These are phyloP conservation scores for Talaromyces pinophilus DNA, from an alignment of 2,329 filamentous ascomycete species.

Conservation along the genomic window DNA sequence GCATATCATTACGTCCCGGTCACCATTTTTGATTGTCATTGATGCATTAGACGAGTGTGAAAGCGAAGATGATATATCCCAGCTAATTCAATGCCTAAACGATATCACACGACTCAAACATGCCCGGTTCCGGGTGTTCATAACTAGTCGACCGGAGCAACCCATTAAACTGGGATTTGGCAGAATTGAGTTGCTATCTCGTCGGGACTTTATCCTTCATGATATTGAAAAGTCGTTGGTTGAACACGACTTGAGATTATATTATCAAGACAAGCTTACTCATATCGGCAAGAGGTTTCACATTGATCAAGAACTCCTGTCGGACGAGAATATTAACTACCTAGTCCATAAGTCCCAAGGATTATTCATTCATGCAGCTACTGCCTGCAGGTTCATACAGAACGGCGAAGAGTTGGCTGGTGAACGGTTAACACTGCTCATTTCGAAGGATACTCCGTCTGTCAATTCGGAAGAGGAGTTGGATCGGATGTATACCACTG, in stretches of 20 bases:
- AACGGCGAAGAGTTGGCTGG: slow-evolving; percentile 20
- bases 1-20: neutral
- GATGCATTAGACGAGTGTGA: slow-evolving; percentile 21
- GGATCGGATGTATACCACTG: slow-evolving; percentile 23
- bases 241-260: neutral
- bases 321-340: slow-evolving; percentile 17
- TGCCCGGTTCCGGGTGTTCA: neutral
- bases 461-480: slow-evolving; percentile 16
- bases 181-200: neutral
- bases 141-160: neutral
- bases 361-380: slow-evolving; percentile 38
- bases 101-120: slow-evolving; percentile 4
- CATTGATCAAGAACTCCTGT: neutral
- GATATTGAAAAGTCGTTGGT: neutral
- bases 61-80: slow-evolving; percentile 7
- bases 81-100: neutral
- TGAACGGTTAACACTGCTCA: slow-evolving; percentile 19
- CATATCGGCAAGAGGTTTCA: neutral
- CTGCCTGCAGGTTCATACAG: slow-evolving; percentile 28
- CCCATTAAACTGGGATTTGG: neutral
- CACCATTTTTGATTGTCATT: slow-evolving; percentile 4
- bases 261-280: neutral
- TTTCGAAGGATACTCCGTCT: slow-evolving; percentile 7
- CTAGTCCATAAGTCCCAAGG: slow-evolving; percentile 30
- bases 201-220: neutral